Evolutionary conservation across 2,329 filamentous ascomycete genomes (phyloP).

Genomic region (Rhinocladiella mackenziei): DNA sequence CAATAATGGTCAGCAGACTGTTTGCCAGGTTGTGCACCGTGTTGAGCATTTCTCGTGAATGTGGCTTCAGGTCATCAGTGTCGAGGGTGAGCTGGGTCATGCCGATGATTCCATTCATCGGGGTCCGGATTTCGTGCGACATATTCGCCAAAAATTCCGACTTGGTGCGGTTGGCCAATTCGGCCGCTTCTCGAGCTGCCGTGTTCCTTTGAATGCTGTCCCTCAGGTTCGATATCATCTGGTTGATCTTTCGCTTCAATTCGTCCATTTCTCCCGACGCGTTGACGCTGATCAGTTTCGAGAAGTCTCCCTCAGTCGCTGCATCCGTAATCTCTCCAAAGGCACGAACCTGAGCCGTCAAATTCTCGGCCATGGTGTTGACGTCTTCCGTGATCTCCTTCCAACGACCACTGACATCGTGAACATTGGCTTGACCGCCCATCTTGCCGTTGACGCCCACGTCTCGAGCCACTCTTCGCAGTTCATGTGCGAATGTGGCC

Average conservation of each 20-base stretch:
- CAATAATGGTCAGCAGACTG: constrained; percentile 93
- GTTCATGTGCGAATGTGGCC: constrained; percentile 92
- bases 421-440: constrained; percentile 93
- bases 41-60: constrained; percentile 96
- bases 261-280: constrained; percentile 99
- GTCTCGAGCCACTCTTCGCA: constrained; percentile 92
- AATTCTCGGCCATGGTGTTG: constrained; percentile 82
- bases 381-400: constrained; percentile 97
- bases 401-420: constrained; percentile 89
- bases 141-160: constrained; percentile 98
- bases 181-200: constrained; percentile 88
- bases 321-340: constrained; percentile 99
- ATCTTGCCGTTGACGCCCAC: constrained; percentile 98
- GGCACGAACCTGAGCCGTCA: constrained; percentile 94
- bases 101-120: constrained; percentile 96
- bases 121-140: constrained; percentile 96
- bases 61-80: constrained; percentile 88
- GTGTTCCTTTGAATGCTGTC: constrained; percentile 98
- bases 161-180: constrained; percentile 95
- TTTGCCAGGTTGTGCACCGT: constrained; percentile 97
- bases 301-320: constrained; percentile 94
- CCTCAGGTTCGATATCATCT: constrained; percentile 93
- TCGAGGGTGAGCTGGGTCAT: constrained; percentile 97
- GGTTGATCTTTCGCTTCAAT: constrained; percentile 97
- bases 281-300: constrained; percentile 92